phyloP scores from a whole-genome alignment of 2,329 filamentous ascomycete species.

The Aspergillus ochraceus region DNA sequence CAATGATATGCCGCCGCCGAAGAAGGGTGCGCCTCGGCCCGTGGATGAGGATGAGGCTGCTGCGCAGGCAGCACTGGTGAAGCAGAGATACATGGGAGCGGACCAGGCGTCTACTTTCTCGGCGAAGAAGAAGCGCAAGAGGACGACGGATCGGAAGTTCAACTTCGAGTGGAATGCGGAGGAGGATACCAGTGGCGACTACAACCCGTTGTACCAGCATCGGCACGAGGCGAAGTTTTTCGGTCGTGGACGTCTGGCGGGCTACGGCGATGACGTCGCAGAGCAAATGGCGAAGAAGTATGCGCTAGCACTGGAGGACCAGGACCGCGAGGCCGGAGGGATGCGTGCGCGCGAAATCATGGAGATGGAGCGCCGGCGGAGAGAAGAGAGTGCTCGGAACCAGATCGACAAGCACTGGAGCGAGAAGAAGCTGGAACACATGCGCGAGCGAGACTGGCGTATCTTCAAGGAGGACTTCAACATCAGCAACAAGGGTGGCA shows the following conservation, averaged over 20 bases:
- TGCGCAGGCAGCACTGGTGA: constrained; percentile 71
- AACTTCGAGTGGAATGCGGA: constrained; percentile 98
- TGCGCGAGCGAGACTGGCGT: constrained; percentile 97
- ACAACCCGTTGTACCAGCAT: constrained; percentile 77
- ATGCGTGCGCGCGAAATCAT: constrained; percentile 76
- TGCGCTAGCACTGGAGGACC: constrained; percentile 69
- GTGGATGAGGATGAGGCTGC: constrained; percentile 58
- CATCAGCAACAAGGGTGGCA: constrained; percentile 88
- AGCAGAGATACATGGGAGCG: constrained; percentile 86
- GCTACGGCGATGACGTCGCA: constrained; percentile 61
- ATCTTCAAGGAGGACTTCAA: constrained; percentile 99
- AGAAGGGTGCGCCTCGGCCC: constrained; percentile 46
- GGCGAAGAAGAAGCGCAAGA: constrained; percentile 90
- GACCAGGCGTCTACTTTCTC: constrained; percentile 89
- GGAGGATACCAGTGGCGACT: constrained; percentile 84
- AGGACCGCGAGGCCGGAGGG: constrained; percentile 73
- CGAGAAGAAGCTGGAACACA: constrained; percentile 86
- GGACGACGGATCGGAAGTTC: constrained; percentile 95
- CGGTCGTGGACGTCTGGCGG: constrained; percentile 66
- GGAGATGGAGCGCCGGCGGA: constrained; percentile 78
- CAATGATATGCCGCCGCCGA: constrained; percentile 55
- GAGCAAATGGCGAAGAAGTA: constrained; percentile 56
- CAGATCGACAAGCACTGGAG: constrained; percentile 92
- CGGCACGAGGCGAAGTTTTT: constrained; percentile 68
- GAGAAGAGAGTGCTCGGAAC: constrained; percentile 69